Percentiles rank a stretch among this genome's conserved stretches.
Evolutionary conservation across 805 yeast species (phyloP).

Genomic region (Blastobotrys parvus): DNA sequence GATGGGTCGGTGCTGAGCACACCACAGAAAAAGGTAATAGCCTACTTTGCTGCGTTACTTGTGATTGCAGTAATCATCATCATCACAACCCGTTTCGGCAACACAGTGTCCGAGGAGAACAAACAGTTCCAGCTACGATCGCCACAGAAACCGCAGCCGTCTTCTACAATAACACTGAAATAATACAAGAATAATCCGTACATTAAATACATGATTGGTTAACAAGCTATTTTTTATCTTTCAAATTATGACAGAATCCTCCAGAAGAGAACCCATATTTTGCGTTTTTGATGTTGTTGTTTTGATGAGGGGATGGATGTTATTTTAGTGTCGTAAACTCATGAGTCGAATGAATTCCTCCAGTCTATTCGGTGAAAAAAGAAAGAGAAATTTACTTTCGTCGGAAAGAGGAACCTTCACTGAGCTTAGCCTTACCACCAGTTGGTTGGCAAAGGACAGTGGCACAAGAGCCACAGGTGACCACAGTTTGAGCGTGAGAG

Average conservation of each 20-base stretch:
- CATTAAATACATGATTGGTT: neutral
- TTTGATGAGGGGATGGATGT: neutral
- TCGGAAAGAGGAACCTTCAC: slow-evolving; percentile 99
- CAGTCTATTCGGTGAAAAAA: neutral
- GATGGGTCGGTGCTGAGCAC: slow-evolving; percentile 4
- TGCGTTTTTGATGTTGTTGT: neutral
- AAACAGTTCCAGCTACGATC: neutral
- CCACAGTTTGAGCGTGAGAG: slow-evolving; percentile 99
- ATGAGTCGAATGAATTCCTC: neutral
- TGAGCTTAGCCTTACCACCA: slow-evolving; percentile 99
- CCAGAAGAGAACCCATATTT: no score
- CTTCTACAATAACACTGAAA: neutral
- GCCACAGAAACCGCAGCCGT: neutral
- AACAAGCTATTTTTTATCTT: no score
- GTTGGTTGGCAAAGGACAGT: slow-evolving; percentile 98
- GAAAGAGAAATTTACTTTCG: slow-evolving; percentile 58
- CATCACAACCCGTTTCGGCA: slow-evolving; percentile 1
- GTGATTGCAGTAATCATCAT: slow-evolving; percentile 5
- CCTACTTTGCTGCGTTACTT: slow-evolving; percentile 8
- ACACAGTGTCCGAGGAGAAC: neutral
- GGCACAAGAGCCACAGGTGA: slow-evolving; percentile 97
- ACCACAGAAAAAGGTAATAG: slow-evolving; percentile 10
- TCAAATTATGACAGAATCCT: no score
- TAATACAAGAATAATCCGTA: neutral
- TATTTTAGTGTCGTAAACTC: neutral